phyloP scores from a whole-genome alignment of 23 red algal genomes.

The Agarophyton chilense region DNA sequence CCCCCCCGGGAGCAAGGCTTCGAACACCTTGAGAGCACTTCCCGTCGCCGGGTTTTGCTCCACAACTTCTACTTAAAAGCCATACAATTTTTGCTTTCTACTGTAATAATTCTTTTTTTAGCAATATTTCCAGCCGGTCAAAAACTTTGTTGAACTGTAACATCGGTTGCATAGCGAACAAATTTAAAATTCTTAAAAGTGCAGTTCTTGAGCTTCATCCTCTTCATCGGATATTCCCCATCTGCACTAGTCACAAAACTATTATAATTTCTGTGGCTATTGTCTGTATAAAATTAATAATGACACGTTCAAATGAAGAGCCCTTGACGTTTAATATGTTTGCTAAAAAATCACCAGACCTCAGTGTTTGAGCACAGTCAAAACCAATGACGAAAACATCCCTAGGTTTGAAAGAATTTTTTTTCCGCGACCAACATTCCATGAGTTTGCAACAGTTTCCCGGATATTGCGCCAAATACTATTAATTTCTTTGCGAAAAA shows the following conservation, averaged over 20 bases:
- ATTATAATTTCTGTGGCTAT: not conserved
- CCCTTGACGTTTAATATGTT: not conserved
- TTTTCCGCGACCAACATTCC: no score
- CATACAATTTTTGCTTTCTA: conserved; percentile 43
- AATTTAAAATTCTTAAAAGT: not conserved
- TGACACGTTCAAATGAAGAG: no score
- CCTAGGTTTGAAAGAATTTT: not conserved
- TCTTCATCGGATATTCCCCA: not conserved
- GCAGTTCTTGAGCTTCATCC: not conserved
- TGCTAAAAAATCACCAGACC: not conserved
- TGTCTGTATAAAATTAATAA: not conserved
- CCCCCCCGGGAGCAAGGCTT: no score
- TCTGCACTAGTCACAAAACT: not conserved
- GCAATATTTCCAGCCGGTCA: not conserved
- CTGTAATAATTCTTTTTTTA: not conserved
- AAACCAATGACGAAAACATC: conserved; percentile 2
- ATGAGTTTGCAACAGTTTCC: no score
- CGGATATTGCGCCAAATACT: no score
- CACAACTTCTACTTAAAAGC: conserved; percentile 12
- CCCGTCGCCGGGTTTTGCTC: no score
- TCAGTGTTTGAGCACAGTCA: conserved; percentile 5
- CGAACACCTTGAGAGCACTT: no score
- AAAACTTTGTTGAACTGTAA: not conserved
- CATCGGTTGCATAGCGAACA: not conserved
- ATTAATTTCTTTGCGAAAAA: not conserved